A percentile compares a stretch with the other conserved stretches of the same genome.
Evolutionary conservation across 2,329 filamentous ascomycete genomes (phyloP).

Genomic region (Alternaria sp.): DNA sequence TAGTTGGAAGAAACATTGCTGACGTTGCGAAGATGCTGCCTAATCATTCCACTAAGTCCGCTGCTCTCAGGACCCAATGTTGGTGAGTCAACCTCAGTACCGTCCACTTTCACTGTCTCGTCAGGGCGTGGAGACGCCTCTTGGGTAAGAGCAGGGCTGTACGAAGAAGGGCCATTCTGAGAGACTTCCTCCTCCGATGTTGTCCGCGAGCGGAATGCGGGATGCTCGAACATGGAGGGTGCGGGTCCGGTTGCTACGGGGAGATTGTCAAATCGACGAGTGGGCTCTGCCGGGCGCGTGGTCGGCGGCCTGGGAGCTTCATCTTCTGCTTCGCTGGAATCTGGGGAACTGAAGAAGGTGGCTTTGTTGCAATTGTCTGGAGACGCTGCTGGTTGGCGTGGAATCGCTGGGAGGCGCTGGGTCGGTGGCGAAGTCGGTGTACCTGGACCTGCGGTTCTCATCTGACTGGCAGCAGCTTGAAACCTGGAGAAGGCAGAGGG

Average conservation of each 20-base stretch:
- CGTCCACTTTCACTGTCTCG: constrained; percentile 10
- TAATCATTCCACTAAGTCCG: constrained; percentile 81
- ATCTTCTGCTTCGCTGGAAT: constrained; percentile 43
- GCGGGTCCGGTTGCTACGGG: constrained; percentile 41
- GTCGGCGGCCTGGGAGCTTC: constrained; percentile 18
- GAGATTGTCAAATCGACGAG: constrained; percentile 42
- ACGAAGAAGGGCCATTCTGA: constrained; percentile 9
- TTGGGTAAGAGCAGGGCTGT: constrained; percentile 13
- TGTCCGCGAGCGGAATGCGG: constrained; percentile 43
- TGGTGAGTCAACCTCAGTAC: constrained; percentile 70
- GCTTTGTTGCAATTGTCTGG: constrained; percentile 21
- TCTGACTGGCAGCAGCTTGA: constrained; percentile 53
- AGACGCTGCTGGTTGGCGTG: constrained; percentile 16
- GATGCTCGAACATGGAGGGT: constrained; percentile 46
- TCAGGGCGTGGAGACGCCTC: constrained; percentile 14
- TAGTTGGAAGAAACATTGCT: constrained; percentile 85
- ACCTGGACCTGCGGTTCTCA: constrained; percentile 44
- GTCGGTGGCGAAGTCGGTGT: constrained; percentile 18
- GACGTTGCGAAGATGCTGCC: constrained; percentile 80
- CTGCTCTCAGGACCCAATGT: constrained; percentile 70
- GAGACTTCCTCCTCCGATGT: constrained; percentile 25
- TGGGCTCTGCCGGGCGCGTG: constrained; percentile 26
- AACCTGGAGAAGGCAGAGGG: constrained; percentile 53
- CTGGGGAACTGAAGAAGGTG: constrained; percentile 42
- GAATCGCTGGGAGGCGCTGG: constrained; percentile 11